Evolutionary conservation across 257 asterid species (phyloP), one percentile per base, ranked within the genome.

Genomic region (Sherardia arvensis): DNA sequence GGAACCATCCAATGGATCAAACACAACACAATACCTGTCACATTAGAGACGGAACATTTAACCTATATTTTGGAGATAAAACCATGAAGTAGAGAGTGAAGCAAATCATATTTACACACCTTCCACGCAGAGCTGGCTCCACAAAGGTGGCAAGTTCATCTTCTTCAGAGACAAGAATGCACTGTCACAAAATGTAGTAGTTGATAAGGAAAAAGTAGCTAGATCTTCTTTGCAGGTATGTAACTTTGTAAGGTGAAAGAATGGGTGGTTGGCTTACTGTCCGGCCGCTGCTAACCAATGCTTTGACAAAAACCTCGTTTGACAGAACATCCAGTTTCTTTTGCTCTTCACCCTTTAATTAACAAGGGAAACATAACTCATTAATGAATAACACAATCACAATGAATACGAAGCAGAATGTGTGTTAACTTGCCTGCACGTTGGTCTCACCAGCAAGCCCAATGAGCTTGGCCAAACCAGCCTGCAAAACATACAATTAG

Each of bases 401-500:
- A 56, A 11, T 8, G 5, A 60, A 56, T 38, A 66, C 8, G 38
- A 25, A 38, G 29, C 3, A 33, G 28, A 69, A 36, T 22, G 21
- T 56, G 25, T 26, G 59, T 7, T 30, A 69, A 76, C 78, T 74
- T 78, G 83, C 98, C 98, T 89, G 97, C 76, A 89, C 93, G 75
- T 92, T 92, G 47, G 95, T 89, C 84, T 92, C 99, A 6, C 99
- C 97, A 1, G 99, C 99, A 53, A 89, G 96, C 70, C 99, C 99
- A 28, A 92, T 81, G 71, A 92, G 97, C 65, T 92, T 89, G 12
- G 99, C 99, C 76, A 91, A 75, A 53, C 98, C 98, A 59, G 96
- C 96, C 98, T 91, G 85, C 68, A 75, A 36, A 73, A 73, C 48
- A 66, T 61, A 33, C 61, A 67, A 14, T 3, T 62, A 18, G 18